A percentile compares a stretch with the other conserved stretches of the same genome.
phyloP scores from a whole-genome alignment of 768 basidiomycete genomes.

The Sarcodon sp. region DNA sequence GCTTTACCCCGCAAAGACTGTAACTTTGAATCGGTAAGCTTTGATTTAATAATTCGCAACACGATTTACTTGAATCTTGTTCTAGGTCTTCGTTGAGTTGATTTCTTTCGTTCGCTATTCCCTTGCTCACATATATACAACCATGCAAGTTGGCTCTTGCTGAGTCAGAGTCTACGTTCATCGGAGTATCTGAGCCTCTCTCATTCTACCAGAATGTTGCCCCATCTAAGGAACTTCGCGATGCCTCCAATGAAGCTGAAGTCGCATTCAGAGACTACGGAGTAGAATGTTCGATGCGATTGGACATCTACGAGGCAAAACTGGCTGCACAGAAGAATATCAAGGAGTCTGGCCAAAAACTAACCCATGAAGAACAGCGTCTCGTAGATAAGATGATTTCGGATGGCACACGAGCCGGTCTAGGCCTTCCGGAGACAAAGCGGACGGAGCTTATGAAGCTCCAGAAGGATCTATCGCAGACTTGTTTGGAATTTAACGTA shows the following conservation, averaged over 20 bases:
- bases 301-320: conserved; percentile 71
- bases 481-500: conserved; percentile 70
- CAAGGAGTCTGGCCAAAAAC: conserved; percentile 38
- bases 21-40: conserved; percentile 53
- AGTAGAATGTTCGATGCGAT: conserved; percentile 70
- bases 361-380: conserved; percentile 56
- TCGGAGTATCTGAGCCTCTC: conserved; percentile 42
- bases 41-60: not conserved
- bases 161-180: conserved; percentile 33
- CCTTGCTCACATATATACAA: conserved; percentile 5
- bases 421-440: conserved; percentile 56
- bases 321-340: conserved; percentile 57
- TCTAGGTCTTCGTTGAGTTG: conserved; percentile 60
- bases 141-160: conserved; percentile 42
- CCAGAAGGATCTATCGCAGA: conserved; percentile 68
- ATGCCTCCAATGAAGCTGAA: conserved; percentile 69
- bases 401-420: conserved; percentile 70
- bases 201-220: conserved; percentile 80
- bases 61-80: not conserved
- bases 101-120: conserved; percentile 5
- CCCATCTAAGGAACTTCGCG: conserved; percentile 59
- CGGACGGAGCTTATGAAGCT: conserved; percentile 40
- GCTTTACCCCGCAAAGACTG: conserved; percentile 41
- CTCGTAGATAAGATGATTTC: conserved; percentile 76
- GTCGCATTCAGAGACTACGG: conserved; percentile 54